Evolutionary conservation across 805 yeast genomes (phyloP), one percentile per base, ranked within the genome.

Genomic region (Candida ascalaphidarum): DNA sequence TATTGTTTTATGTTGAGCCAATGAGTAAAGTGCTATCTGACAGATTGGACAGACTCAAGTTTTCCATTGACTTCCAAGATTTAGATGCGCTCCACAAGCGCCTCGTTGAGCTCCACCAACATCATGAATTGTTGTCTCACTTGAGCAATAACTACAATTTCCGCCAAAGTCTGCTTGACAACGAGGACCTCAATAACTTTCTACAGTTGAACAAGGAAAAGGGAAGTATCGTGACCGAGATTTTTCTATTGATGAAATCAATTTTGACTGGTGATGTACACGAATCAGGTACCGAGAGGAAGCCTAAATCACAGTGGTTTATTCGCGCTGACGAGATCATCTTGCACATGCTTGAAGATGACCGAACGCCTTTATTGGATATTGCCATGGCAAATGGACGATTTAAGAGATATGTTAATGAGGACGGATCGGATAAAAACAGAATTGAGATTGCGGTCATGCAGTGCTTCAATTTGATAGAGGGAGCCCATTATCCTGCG

Each of bases 1-100:
- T 88, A 25, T 45, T 89, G 33, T 61, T 83, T 18, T 84, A 83
- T 46, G 62, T 73, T 5, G 95, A 84, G 39, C 94, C 95, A 4
- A 65, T 69, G 38, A 67, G 71, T 24, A 71, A 73, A 35, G 57
- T 61, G 20, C 48, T 79, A 23, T 65, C 67, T 20, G 78, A 81
- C 30, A 67, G 69, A 21, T 59, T 83, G 17, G 77, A 77, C 31
- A 78, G 80, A 38, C 56, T 85, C 44, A 59, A 76, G 23, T 63
- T 88, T 37, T 73, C 84, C 3, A 70, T 81, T 17, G 88, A 84
- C 46, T 69, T 81, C 46, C 72, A 72, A 21, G 80, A 84, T 38
- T 48, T 77, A 22, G 34, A 54, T 0, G 62, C 68, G 3, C 60
- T 81, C 12, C 58, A 68, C 20, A 47, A 49, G 4, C 58, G 75